Base-by-base conservation (phyloP, 2,329 filamentous ascomycete species). In the Hymenotorrendiella dingleyae region DNA sequence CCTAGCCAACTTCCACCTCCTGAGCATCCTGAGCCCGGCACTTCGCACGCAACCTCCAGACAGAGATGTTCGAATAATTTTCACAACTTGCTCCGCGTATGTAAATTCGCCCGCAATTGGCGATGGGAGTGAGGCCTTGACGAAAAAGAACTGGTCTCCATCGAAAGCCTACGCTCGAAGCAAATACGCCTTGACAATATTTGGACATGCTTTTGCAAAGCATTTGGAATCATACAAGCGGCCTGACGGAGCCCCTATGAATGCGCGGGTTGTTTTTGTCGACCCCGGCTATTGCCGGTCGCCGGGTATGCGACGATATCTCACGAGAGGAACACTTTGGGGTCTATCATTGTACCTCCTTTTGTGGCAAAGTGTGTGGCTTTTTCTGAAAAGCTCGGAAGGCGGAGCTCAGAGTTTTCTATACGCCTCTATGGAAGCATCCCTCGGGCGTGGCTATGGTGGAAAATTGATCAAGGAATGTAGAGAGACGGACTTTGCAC, bases 1-100 rank as follows among this genome's bases (percentile, higher is more conserved):
- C 63, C 74, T 98, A 28, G 84, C 89, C 50, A 97, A 96, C 64
- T 97, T 96, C 67, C 94, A 98, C 60, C 73, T 98, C 3, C 73
- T 98, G 33, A 86, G 86, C 52, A 94, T 98, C 22, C 72, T 98
- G 26, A 93, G 84, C 54, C 93, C 93, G 0, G 91, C 93, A 0
- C 73, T 98, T 47, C 80, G 88, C 52, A 88, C 86, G 1, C 93
- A 98, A 64, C 93, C 93, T 2, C 81, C 94, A 42, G 93, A 98
- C 63, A 80, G 93, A 56, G 93, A 98, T 63, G 88, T 98, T 12
- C 77, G 93, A 48, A 76, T 98, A 48, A 74, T 98, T 43, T 79
- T 97, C 52, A 74, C 86, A 1, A 94, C 86, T 0, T 98, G 94
- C 63, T 82, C 87, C 16, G 83, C 86, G 24, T 97, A 98, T 65